Evolutionary conservation across 164 flowering plant species (phyloP), one percentile per base, ranked within the genome.

Genomic region (Sedum album): DNA sequence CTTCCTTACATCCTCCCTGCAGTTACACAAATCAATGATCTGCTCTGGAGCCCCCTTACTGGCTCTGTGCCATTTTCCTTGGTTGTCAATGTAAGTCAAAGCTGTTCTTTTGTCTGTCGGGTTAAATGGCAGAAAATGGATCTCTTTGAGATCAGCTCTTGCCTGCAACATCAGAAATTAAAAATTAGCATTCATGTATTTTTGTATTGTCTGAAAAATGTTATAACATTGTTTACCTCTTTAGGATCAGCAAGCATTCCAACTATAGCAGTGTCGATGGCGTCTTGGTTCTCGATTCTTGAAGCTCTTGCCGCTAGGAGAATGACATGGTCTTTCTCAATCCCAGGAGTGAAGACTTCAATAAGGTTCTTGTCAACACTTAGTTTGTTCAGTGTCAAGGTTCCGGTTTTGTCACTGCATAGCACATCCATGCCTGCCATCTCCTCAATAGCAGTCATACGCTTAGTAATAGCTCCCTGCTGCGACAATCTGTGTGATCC

Each of bases 361-460:
- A 79, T 38, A 76, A 79, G 36, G 72, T 64, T 70, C 68, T 69
- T 75, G 69, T 79, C 82, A 4, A 79, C 82, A 0, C 79, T 79
- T 33, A 79, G 82, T 71, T 79, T 79, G 71, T 77, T 77, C 25
- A 79, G 78, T 7, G 82, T 79, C 6, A 79, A 79, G 25, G 82
- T 79, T 6, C 80, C 80, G 18, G 82, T 77, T 68, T 79, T 79
- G 70, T 79, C 82, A 73, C 82, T 79, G 68, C 82, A 62, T 76
- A 57, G 62, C 62, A 57, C 62, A 6, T 57, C 62, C 62, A 57
- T 57, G 17, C 62, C 62, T 1, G 62, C 82, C 80, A 79, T 75
- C 64, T 79, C 82, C 53, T 79, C 82, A 64, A 79, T 79, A 15
- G 82, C 82, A 41, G 80, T 79, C 82, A 79, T 79, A 49, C 82